Evolutionary conservation across 2,329 filamentous ascomycete species (phyloP).

Genomic region (Colletotrichum gloeosporioides): DNA sequence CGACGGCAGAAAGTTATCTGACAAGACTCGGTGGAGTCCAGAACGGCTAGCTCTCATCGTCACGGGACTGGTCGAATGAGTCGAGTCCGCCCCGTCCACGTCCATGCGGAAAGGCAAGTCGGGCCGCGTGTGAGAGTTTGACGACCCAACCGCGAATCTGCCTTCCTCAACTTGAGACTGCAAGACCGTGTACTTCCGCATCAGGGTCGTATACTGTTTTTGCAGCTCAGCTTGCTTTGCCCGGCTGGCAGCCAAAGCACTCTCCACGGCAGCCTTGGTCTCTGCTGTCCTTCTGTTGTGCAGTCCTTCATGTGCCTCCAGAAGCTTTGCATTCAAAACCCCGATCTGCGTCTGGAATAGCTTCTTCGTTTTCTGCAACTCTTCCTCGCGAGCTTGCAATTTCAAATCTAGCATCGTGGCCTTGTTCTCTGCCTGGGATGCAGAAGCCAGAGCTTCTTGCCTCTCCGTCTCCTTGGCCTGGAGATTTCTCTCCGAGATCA

Average conservation of each 20-base stretch:
- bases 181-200: slow-evolving; percentile 56
- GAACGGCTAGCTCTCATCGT: slow-evolving; percentile 38
- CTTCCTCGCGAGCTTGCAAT: slow-evolving; percentile 55
- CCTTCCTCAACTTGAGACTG: slow-evolving; percentile 41
- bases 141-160: slow-evolving; percentile 18
- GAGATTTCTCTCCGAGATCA: slow-evolving; percentile 65
- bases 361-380: slow-evolving; percentile 46
- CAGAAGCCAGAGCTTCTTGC: slow-evolving; percentile 60
- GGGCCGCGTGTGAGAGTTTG: slow-evolving; percentile 15
- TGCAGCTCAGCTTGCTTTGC: slow-evolving; percentile 60
- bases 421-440: slow-evolving; percentile 62
- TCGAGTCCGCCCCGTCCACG: slow-evolving; percentile 20
- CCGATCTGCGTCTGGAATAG: slow-evolving; percentile 55
- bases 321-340: slow-evolving; percentile 51
- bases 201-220: slow-evolving; percentile 54
- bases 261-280: slow-evolving; percentile 46
- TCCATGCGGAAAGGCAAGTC: slow-evolving; percentile 24
- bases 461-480: slow-evolving; percentile 69
- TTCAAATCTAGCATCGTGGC: slow-evolving; percentile 65
- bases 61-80: slow-evolving; percentile 39
- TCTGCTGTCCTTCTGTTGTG: slow-evolving; percentile 27
- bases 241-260: slow-evolving; percentile 54
- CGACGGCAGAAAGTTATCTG: slow-evolving; percentile 45
- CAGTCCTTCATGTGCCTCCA: slow-evolving; percentile 38
- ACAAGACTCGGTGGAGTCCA: slow-evolving; percentile 42